phyloP scores from a whole-genome alignment of 2,329 filamentous ascomycete genomes.

The Pseudogymnoascus sp. region DNA sequence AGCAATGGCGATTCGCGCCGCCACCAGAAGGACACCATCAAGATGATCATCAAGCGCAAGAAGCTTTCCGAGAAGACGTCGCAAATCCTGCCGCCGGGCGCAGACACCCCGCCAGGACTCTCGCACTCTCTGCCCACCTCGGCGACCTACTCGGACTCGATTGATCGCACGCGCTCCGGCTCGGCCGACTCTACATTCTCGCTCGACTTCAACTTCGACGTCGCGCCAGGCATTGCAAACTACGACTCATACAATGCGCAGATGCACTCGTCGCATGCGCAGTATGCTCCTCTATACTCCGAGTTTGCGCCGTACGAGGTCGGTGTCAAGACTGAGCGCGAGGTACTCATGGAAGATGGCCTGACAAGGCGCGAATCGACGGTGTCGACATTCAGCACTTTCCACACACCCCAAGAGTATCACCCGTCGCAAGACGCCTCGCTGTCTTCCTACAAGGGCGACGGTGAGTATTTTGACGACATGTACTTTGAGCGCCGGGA shows the following conservation, averaged over 20 bases:
- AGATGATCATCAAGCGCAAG: constrained; percentile 94
- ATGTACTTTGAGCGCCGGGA: constrained; percentile 63
- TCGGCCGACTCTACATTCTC: constrained; percentile 78
- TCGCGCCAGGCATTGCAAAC: constrained; percentile 46
- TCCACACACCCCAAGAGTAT: constrained; percentile 54
- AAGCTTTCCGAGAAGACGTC: constrained; percentile 83
- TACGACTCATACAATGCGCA: constrained; percentile 58
- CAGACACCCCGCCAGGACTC: constrained; percentile 66
- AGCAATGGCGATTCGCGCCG: constrained; percentile 82
- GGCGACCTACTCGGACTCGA: constrained; percentile 69
- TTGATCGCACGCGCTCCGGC: constrained; percentile 65
- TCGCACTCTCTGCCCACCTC: constrained; percentile 78
- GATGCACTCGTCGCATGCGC: constrained; percentile 48
- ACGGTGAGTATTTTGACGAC: constrained; percentile 68
- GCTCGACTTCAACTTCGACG: constrained; percentile 65
- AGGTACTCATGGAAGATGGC: constrained; percentile 89
- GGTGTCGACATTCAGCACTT: constrained; percentile 89
- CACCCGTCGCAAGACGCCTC: constrained; percentile 59
- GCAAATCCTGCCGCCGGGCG: constrained; percentile 42
- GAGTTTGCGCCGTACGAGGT: constrained; percentile 76
- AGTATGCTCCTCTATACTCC: constrained; percentile 40
- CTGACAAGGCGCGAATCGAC: constrained; percentile 80
- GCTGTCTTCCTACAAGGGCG: constrained; percentile 55
- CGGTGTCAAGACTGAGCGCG: constrained; percentile 90
- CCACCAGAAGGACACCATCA: constrained; percentile 89